phyloP scores from a whole-genome alignment of 1,284 basidiomycete species.

The Cryptococcus depauperatus region DNA sequence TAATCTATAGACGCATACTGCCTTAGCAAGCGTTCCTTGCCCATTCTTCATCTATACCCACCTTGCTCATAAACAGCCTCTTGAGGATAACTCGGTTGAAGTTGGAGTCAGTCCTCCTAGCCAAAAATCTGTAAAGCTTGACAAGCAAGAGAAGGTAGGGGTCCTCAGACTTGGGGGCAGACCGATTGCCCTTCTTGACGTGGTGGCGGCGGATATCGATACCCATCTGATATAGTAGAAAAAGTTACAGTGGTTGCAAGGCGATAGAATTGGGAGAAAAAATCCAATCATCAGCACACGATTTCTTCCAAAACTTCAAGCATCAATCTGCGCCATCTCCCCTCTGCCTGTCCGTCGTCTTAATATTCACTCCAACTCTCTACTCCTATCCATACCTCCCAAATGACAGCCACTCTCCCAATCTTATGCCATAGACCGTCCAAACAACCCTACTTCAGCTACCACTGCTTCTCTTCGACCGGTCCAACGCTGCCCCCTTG shows the following conservation, averaged over 20 bases:
- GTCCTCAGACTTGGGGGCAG: constrained; percentile 97
- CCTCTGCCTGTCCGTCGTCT: not conserved
- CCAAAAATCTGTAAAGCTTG: constrained; percentile 99
- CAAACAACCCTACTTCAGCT: too few relatives aligned
- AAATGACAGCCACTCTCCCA: too few relatives aligned
- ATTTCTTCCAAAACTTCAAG: not conserved
- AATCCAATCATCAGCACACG: not conserved
- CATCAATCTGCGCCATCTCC: not conserved
- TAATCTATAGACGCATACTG: constrained; percentile 54
- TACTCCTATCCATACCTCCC: too few relatives aligned
- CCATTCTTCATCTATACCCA: constrained; percentile 10
- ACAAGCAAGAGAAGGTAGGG: constrained; percentile 97
- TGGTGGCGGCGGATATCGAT: constrained; percentile 96
- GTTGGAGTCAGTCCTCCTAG: constrained; percentile 86
- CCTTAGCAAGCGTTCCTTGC: not conserved
- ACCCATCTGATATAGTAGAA: constrained; percentile 54
- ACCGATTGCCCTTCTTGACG: constrained; percentile 95
- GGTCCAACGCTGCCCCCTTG: not conserved
- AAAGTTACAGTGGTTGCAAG: not conserved
- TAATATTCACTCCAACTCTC: too few relatives aligned
- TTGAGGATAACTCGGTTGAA: constrained; percentile 99
- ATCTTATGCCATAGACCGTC: too few relatives aligned
- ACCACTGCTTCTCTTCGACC: too few relatives aligned
- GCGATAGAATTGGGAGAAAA: not conserved
- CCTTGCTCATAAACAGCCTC: constrained; percentile 82